These are phyloP conservation scores for Tanacetum coccineum DNA, from an alignment of 129 eudicot species.

Conservation along the genomic window DNA sequence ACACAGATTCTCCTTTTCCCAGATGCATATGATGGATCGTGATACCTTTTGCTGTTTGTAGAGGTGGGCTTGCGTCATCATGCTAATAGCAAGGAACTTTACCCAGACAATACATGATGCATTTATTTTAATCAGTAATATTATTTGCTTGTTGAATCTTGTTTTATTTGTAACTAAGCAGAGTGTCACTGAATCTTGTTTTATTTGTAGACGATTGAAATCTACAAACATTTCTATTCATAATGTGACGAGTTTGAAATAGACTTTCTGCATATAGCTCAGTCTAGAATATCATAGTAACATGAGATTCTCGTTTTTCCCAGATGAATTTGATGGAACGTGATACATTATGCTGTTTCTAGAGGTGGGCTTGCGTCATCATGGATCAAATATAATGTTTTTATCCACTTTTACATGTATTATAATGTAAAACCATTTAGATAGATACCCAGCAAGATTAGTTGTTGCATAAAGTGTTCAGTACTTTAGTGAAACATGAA, in stretches of 20 bases:
- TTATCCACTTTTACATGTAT: neutral
- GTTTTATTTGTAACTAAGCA: neutral
- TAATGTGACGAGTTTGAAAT: conserved; percentile 5
- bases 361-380: conserved; percentile 60
- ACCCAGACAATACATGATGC: conserved; percentile 19
- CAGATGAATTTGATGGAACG: conserved; percentile 98
- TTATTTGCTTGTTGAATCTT: conserved; percentile 14
- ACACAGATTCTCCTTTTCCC: conserved; percentile 33
- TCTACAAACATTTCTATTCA: conserved; percentile 2
- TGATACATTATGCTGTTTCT: conserved; percentile 57
- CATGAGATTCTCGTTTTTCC: conserved; percentile 60
- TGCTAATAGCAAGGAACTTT: conserved; percentile 31
- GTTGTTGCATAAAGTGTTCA: neutral
- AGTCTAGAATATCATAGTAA: conserved; percentile 37
- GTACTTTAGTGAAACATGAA: conserved; percentile 22
- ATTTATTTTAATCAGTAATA: neutral
- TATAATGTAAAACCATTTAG: conserved; percentile 8
- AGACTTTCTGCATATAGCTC: conserved; percentile 19
- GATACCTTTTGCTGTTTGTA: conserved; percentile 34
- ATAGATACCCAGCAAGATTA: neutral
- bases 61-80: conserved; percentile 32
- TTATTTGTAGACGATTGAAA: conserved; percentile 6
- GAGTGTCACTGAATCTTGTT: neutral
- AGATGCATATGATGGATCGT: conserved; percentile 41
- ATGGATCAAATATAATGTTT: conserved; percentile 17